Conservation (phyloP, 148 eudicot genomes). For the Rhododendron mucronatum region DNA sequence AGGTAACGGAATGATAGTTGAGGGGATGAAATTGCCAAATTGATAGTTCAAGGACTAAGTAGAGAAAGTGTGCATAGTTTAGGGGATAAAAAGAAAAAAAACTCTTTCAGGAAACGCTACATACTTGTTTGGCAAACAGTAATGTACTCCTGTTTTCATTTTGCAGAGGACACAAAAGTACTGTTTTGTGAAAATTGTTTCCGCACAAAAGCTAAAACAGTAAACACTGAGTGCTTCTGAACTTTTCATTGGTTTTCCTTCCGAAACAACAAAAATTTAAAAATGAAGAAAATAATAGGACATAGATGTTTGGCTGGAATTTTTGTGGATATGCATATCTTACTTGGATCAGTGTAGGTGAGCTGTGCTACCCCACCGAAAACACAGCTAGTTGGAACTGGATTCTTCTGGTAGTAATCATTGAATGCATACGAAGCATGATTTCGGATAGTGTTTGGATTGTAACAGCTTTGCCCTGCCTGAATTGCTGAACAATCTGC, state of each 20-base stretch:
- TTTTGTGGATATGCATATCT: constrained; percentile 4
- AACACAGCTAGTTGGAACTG: constrained; percentile 77
- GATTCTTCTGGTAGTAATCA: constrained; percentile 88
- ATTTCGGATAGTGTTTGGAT: constrained; percentile 62
- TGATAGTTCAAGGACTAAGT: too few relatives aligned
- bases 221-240: neutral
- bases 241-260: neutral
- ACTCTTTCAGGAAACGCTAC: neutral
- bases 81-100: too few relatives aligned
- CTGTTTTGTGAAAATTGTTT: neutral
- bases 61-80: too few relatives aligned
- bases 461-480: constrained; percentile 59
- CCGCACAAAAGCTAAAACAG: neutral
- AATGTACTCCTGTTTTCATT: neutral
- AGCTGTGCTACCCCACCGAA: constrained; percentile 89
- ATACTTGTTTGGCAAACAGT: neutral
- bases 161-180: neutral
- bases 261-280: neutral
- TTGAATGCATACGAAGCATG: constrained; percentile 96
- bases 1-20: too few relatives aligned
- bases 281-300: neutral
- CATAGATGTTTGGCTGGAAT: neutral
- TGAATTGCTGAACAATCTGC: constrained; percentile 87
- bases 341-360: constrained; percentile 81
- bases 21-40: too few relatives aligned